Percentiles rank a stretch among this genome's conserved stretches.
Evolutionary conservation across 352 stramenopile species (phyloP).

Genomic region (Pythium diclinum): DNA sequence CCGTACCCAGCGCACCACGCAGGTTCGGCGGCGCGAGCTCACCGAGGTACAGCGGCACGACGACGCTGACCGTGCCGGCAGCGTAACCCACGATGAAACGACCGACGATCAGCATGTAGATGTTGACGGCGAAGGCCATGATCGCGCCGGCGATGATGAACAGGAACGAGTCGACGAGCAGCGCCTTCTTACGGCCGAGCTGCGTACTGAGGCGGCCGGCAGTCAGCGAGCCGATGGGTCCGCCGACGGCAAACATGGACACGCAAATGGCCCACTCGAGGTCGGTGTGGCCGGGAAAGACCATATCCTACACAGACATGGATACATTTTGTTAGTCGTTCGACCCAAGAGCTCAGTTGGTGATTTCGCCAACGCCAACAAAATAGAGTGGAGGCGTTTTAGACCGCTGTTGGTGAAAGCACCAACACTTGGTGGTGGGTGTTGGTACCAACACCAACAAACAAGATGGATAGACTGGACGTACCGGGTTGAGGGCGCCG

Average conservation of each 20-base stretch:
- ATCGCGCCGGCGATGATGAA: conserved; percentile 39
- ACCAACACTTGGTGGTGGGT: not conserved
- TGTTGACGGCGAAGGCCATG: conserved; percentile 44
- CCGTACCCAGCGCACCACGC: conserved; percentile 38
- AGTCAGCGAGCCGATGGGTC: conserved; percentile 38
- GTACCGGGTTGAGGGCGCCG: conserved; percentile 33
- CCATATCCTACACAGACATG: conserved; percentile 30
- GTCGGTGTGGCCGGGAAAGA: conserved; percentile 36
- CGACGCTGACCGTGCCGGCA: conserved; percentile 37
- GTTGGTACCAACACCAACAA: conserved; percentile 8
- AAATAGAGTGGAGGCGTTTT: not conserved
- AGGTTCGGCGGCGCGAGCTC: conserved; percentile 43
- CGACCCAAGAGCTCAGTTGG: conserved; percentile 2
- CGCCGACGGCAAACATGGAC: conserved; percentile 42
- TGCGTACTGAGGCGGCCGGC: conserved; percentile 34
- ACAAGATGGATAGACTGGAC: conserved; percentile 9
- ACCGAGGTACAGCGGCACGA: conserved; percentile 46
- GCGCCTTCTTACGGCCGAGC: conserved; percentile 40
- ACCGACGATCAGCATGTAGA: conserved; percentile 43
- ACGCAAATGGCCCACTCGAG: conserved; percentile 43
- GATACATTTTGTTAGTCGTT: conserved; percentile 11
- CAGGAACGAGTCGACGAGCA: conserved; percentile 44
- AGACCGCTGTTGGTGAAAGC: not conserved
- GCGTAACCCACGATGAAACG: conserved; percentile 45
- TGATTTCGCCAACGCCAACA: conserved; percentile 7